Percentiles rank a stretch among this genome's conserved stretches.
Conservation (phyloP, 495 filamentous ascomycete species). For the Echria macrotheca region DNA sequence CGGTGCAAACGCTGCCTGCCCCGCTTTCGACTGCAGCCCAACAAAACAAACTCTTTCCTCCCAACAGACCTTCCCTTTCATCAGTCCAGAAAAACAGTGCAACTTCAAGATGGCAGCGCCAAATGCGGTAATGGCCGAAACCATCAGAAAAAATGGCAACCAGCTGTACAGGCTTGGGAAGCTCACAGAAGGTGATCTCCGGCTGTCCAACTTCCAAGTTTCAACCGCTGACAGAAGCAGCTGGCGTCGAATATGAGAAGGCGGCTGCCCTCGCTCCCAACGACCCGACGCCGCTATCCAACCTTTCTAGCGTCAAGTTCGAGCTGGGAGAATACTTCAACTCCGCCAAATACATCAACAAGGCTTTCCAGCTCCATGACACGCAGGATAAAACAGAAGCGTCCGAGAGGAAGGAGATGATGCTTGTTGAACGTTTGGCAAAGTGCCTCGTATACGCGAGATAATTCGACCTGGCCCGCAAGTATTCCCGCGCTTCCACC, state of each 20-base stretch:
- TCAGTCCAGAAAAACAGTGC: background rate
- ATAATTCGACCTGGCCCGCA: slow-evolving; percentile 16
- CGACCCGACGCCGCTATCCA: slow-evolving; percentile 27
- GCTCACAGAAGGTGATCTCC: background rate
- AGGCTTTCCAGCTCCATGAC: slow-evolving; percentile 20
- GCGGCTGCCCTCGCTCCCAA: slow-evolving; percentile 15
- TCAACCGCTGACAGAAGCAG: background rate
- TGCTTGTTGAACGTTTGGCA: slow-evolving; percentile 21
- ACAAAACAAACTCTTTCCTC: too few species aligned
- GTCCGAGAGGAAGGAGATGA: slow-evolving; percentile 10
- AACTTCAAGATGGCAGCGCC: background rate
- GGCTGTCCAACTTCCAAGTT: background rate
- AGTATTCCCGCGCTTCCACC: background rate
- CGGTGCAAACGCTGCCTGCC: too few species aligned
- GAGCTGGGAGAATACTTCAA: slow-evolving; percentile 29
- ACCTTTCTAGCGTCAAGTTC: slow-evolving; percentile 30
- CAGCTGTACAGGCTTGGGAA: background rate
- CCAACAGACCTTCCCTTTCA: too few species aligned
- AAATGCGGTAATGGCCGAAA: background rate
- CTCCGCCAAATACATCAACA: slow-evolving; percentile 17
- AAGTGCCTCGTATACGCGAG: slow-evolving; percentile 26
- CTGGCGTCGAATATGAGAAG: background rate
- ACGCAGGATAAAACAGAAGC: background rate
- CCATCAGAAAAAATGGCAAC: background rate
- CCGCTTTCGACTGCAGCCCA: too few species aligned